Evolutionary conservation across 73 alveolate species (phyloP).

Genomic region (Tetrahymena borealis): DNA sequence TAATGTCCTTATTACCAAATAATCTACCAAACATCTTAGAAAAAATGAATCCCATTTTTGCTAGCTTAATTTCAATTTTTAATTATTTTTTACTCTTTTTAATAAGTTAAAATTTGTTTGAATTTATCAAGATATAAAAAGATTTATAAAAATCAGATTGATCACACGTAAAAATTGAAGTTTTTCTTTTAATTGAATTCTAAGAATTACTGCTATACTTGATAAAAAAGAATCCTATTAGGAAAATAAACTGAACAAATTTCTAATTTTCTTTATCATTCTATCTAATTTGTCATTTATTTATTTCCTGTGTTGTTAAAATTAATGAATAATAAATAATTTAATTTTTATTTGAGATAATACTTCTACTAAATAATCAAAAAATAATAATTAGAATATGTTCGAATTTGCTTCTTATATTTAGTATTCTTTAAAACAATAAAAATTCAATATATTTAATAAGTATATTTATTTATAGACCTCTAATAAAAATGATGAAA

Average conservation of each 20-base stretch:
- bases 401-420: too few relatives aligned
- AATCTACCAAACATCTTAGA: conserved; percentile 65
- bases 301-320: too few relatives aligned
- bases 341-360: too few relatives aligned
- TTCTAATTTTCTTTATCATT: too few relatives aligned
- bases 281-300: too few relatives aligned
- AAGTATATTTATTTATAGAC: too few relatives aligned
- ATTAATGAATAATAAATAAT: too few relatives aligned
- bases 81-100: background rate
- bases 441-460: too few relatives aligned
- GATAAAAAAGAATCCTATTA: background rate
- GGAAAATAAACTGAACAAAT: background rate
- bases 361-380: too few relatives aligned
- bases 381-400: too few relatives aligned
- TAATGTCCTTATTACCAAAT: conserved; percentile 56
- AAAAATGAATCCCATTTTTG: conserved; percentile 67
- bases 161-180: background rate
- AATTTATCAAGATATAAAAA: background rate
- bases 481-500: too few relatives aligned
- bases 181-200: background rate
- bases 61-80: background rate
- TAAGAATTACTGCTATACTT: background rate
- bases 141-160: background rate
- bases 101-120: background rate
- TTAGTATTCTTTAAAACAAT: too few relatives aligned